Base-by-base conservation (phyloP, 768 basidiomycete species). In the Lactifluus rugatus region DNA sequence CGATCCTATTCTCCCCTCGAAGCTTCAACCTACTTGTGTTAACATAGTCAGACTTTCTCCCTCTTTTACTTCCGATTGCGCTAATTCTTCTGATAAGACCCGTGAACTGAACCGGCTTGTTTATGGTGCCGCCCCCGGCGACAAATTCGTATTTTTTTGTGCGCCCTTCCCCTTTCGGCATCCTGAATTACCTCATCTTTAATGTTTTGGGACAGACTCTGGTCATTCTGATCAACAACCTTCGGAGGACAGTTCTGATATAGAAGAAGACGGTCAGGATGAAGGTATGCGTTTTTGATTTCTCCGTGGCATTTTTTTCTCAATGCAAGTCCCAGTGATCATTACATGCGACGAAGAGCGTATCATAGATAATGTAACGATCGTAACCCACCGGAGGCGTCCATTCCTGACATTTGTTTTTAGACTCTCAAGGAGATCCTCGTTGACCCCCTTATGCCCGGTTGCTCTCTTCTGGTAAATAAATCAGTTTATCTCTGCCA, bases 61-160 rank as follows among this genome's bases (percentile, higher is more conserved):
- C 19, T 26, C 21, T 28, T 34, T 16, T 41, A 14, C 16, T 13
- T 21, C 21, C 32, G 21, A 34, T 31, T 13, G 16, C 16, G 7
- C 36, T 52, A 26, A 46, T 41, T 28, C 7, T 0, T 52, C 23
- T 17, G 25, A 41, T 48, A 3, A 67, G 66, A 48, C 64, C 19
- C 41, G 44, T 3, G 59, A 65, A 57, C 42, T 68, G 13, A 28
- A 44, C 8, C 41, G 25, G 9, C 59, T 66, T 23, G 64, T 67
- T 39, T 1, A 23, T 8, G 61, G 56, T 45, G 67, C 62, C 1
- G 56, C 54, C n/a, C 19, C 61, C 2, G 69, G 65, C 21, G 69
- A 70, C 47, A 59, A 25, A 23, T 62, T 67, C 14, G 59, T 52
- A 8, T 68, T 70, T 28, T 54, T 66, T 23, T 70, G 69, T 70